phyloP scores from a whole-genome alignment of 371 early-diverging fungal species.

The Mortierella sp. region DNA sequence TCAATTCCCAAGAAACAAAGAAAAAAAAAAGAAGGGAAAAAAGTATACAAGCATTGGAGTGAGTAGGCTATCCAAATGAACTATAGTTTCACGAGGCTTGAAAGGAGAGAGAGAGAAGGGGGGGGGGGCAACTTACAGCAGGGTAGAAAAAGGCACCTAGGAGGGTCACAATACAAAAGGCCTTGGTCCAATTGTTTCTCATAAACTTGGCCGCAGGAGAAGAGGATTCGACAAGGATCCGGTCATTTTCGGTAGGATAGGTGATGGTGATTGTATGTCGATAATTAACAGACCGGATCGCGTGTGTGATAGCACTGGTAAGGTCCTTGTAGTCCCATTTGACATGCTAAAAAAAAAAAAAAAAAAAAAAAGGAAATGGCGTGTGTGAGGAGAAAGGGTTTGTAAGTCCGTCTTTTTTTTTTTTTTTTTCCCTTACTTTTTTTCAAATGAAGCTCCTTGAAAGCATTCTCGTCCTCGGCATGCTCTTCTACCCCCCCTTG shows the following conservation, averaged over 20 bases:
- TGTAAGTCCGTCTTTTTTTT: too few species aligned
- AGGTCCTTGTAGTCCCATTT: constrained; percentile 43
- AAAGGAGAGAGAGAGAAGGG: neutral
- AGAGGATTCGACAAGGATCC: constrained; percentile 28
- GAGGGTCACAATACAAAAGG: constrained; percentile 22
- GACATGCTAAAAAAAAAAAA: constrained; percentile 8
- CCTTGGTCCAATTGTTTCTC: constrained; percentile 40
- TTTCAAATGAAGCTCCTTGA: constrained; percentile 44
- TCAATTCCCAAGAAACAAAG: neutral
- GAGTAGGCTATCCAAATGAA: neutral
- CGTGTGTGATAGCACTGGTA: constrained; percentile 32
- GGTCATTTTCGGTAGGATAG: constrained; percentile 28
- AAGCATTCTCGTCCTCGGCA: constrained; percentile 38
- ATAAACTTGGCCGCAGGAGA: constrained; percentile 32
- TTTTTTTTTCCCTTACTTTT: constrained; percentile 10
- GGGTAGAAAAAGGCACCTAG: constrained; percentile 32
- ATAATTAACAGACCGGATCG: constrained; percentile 30
- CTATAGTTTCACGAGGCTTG: neutral
- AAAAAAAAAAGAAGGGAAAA: neutral
- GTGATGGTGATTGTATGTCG: constrained; percentile 23
- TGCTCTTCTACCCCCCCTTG: constrained; percentile 27
- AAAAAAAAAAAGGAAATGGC: neutral
- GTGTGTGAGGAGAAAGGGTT: too few species aligned
- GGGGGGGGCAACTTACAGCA: constrained; percentile 15
- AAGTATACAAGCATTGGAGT: neutral